Evolutionary conservation across 768 basidiomycete genomes (phyloP), one percentile per base, ranked within the genome.

Genomic region (Serendipita sp.): DNA sequence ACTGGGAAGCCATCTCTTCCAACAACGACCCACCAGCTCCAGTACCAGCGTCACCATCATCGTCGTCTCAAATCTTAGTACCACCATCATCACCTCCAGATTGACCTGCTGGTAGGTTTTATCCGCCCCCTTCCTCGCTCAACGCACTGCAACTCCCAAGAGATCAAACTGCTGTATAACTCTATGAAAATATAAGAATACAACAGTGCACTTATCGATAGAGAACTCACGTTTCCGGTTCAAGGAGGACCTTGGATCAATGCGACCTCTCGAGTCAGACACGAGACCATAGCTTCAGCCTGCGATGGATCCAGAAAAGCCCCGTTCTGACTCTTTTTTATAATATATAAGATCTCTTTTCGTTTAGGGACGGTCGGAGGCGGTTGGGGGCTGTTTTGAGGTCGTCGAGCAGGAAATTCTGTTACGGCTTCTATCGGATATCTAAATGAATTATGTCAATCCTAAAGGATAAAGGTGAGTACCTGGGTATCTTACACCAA

Each of bases 181-280:
- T 83, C 83, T 86, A 66, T 47, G 13, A 51, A 24, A 8, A 24
- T 64, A 10, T 38, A 34, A 48, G 60, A 34, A 37, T 11, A 60
- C 34, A n/a, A n/a, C 28, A 1, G 16, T 34, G 2, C 38, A 34
- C 11, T 2, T 10, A 44, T 28, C 24, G n/a, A 18, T 24, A 1
- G 24, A 32, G 35, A 34, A 24, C 64, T 67, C 48, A 85, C 85
- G 79, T 88, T 88, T 67, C 88, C 88, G 0, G 88, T 89, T 0
- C 88, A 87, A 1, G 88, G 88, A 34, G 88, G 88, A 10, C 88
- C 89, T 74, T 90, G 87, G 46, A 91, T 85, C 54, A 90, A 72
- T 0, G 81, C 76, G 0, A 89, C 71, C 68, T 88, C 85, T 56
- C 81, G 73, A 0, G 78, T 80, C 38, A 89, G 71, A 0, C 81